phyloP scores from a whole-genome alignment of 2,329 filamentous ascomycete species.

The Fusarium sarcochroum region DNA sequence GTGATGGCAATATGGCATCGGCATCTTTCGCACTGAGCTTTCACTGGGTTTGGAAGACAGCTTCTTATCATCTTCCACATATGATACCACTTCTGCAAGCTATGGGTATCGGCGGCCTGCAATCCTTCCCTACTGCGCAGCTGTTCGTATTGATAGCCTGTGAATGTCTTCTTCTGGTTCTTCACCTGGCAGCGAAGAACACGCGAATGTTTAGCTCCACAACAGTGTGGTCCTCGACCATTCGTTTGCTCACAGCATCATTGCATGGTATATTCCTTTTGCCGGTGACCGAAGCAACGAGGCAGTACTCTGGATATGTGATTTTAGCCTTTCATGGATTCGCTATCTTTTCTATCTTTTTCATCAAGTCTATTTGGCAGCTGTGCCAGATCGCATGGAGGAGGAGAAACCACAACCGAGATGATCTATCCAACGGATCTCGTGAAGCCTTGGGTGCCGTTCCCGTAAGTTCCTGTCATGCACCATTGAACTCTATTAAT shows the following conservation, averaged over 20 bases:
- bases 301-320: background rate
- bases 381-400: background rate
- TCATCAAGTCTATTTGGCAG: background rate
- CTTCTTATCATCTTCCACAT: background rate
- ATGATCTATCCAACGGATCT: accelerated
- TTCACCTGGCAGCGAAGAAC: background rate
- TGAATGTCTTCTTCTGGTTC: background rate
- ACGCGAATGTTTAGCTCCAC: accelerated
- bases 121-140: slow-evolving; percentile 1
- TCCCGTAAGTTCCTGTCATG: background rate
- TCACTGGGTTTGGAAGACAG: too few species aligned
- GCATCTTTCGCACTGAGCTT: background rate
- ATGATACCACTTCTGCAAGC: background rate
- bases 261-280: background rate
- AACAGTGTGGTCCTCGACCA: accelerated
- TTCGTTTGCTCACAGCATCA: background rate
- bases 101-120: background rate
- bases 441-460: too few species aligned
- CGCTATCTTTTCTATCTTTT: background rate
- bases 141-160: background rate
- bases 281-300: background rate
- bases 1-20: background rate
- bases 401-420: background rate
- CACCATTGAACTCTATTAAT: accelerated
- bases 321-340: background rate